Evolutionary conservation across 139 green algal species (phyloP), one percentile per base, ranked within the genome.

Genomic region (Zygnema circumcarinatum): DNA sequence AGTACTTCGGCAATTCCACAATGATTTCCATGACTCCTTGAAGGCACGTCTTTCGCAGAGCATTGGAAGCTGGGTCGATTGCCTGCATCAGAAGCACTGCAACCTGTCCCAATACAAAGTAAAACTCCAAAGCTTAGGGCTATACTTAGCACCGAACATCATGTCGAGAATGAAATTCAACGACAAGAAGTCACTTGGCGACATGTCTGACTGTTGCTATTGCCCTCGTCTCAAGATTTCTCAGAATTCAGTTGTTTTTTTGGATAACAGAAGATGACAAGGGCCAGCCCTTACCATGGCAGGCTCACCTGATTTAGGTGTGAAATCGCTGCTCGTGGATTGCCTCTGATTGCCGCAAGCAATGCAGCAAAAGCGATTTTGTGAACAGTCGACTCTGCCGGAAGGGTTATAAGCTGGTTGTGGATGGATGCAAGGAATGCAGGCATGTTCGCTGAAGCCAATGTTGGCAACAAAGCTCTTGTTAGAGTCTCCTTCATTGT

Each of bases 11-110:
- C 33, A 88, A 53, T 62, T 88, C 83, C 83, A 88, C 33, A 1
- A 82, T 25, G 33, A 88, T 39, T 2, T 52, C 83, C 83, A 88
- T 90, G 56, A 42, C 76, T 2, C 67, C 84, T 38, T 90, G 86
- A 32, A 90, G 56, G 56, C 86, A 90, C 11, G 36, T 87, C 21
- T 73, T 68, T 52, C 86, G 86, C 25, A 90, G 67, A 0, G 53
- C 2, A 0, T 22, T 0, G 31, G 42, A 53, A 47, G 56, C 25
- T 2, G 79, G 86, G n/a, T 90, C 86, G 32, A 86, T 82, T 35
- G n/a, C 67, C 29, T 81, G 42, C 32, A 87, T 69, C 2, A 86
- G 40, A 16, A 80, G 32, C 42, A 41, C 47, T 7, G 83, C 84
- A 0, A 89, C 41, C 69, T 83, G 72, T 40, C 38, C 20, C 33